Percentiles rank a stretch among this genome's conserved stretches.
These are phyloP conservation scores for Trichoderma brevicompactum DNA, from an alignment of 2,329 filamentous ascomycete genomes.

Conservation along the genomic window DNA sequence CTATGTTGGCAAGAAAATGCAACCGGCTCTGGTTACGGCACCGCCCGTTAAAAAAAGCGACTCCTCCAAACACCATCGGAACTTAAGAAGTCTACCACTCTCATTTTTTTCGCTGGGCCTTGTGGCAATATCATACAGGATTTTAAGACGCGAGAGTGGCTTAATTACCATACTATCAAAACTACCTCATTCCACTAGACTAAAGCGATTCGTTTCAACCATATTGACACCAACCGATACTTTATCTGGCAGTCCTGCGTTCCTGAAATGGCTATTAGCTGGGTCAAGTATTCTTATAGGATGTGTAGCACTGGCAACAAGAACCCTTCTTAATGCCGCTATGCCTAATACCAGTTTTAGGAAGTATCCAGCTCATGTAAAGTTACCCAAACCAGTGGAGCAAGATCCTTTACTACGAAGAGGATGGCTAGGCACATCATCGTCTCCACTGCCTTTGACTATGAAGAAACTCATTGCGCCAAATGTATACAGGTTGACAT, in stretches of 20 bases:
- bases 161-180: neutral
- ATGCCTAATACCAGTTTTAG: neutral
- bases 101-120: neutral
- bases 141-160: neutral
- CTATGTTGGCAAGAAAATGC: neutral
- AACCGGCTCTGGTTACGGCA: neutral
- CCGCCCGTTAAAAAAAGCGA: neutral
- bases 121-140: neutral
- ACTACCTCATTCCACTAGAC: neutral
- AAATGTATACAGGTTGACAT: constrained; percentile 52
- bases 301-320: neutral
- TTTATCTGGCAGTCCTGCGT: neutral
- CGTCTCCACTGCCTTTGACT: constrained; percentile 46
- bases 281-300: neutral
- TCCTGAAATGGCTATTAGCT: neutral
- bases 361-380: neutral
- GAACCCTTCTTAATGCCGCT: neutral
- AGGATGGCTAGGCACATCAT: neutral
- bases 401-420: neutral
- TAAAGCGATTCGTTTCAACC: neutral
- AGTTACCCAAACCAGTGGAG: neutral
- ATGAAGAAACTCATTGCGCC: constrained; percentile 48
- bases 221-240: neutral
- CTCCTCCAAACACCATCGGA: neutral
- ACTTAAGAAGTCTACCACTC: neutral